Base-by-base conservation (phyloP, 257 asterid genomes). In the Eucommia ulmoides region DNA sequence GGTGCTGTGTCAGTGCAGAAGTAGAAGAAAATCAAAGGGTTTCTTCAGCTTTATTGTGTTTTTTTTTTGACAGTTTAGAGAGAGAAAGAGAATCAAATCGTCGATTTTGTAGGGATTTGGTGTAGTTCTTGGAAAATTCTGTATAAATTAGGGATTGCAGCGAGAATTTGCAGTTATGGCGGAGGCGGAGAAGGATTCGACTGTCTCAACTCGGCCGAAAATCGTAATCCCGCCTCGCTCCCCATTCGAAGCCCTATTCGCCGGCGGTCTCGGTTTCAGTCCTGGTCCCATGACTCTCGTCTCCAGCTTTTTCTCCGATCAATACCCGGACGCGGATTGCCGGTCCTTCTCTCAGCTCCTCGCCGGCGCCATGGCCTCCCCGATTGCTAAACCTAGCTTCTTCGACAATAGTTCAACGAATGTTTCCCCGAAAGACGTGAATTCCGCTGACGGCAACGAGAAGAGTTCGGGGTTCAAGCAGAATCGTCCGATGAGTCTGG, bases 291-390 rank as follows among this genome's bases (percentile, higher is more conserved):
- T 77, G 71, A 68, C 85, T 1, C 49, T 77, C 50, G 67, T 77
- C 14, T 71, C 85, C 25, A 75, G 69, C 62, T 72, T 77, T 70
- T 79, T 84, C 61, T 41, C 95, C 25, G 77, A 72, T 20, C 78
- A 35, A 15, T 4, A 35, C 9, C 45, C 45, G 68, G 82, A 79
- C 68, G 53, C 78, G 65, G 46, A 74, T 74, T 44, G 22, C 53
- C 55, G 56, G 50, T 75, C 94, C 22, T 88, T 81, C 79, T 84
- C 95, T 19, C 92, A 84, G 71, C 75, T 88, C 24, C 66, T 88
- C 1, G 94, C 93, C 23, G 97, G 93, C 23, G 92, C 97, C 19
- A 88, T 84, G 88, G 77, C 83, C 53, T 84, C 97, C 19, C 97
- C 97, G 8, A 41, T 68, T 26, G 74, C 65, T 8, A 67, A 59